Evolutionary conservation across 2,329 filamentous ascomycete genomes (phyloP), one percentile per base, ranked within the genome.

Genomic region (Diaporthe sp.): DNA sequence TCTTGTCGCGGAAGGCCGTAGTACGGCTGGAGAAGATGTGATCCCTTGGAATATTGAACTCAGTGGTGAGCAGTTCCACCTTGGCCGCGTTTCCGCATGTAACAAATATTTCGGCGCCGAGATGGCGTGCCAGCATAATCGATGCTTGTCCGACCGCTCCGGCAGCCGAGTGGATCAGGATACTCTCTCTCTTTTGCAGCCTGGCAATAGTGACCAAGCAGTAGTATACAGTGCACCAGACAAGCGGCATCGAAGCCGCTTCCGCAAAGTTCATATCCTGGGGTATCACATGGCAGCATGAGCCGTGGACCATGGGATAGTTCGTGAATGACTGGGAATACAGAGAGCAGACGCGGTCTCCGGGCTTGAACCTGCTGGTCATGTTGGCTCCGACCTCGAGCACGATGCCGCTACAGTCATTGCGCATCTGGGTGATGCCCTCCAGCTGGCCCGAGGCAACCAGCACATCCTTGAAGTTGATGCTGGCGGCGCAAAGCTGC

Each of bases 391-490:
- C 76, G 15, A 78, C 64, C 28, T 47, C 55, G 19, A 19, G 28
- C 17, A 78, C 68, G 12, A 76, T n/a, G 3, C 74, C 74, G 22
- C 72, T 69, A 47, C 72, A 74, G 73, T 84, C 83, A 42, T 78
- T 76, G 22, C 77, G 76, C 17, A 78, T 54, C 28, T 54, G 70
- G 38, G 71, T 68, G n/a, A 57, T 69, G 45, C 38, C 47, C 5
- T 69, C 68, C 0, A 78, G 60, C 71, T 76, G 64, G 57, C 76
- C 76, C 74, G 77, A 74, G 2, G 82, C 80, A 15, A 81, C 78
- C 40, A 84, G 76, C 12, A 84, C 78, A 75, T 85, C 84, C 10
- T 77, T 76, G 72, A 83, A 83, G 74, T 84, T 84, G 17, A 84
- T 74, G 68, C 74, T 74, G 40, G 61, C 52, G 25, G 52, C 52